A percentile compares a stretch with the other conserved stretches of the same genome.
These are phyloP conservation scores for Oehlia diaphana DNA, from an alignment of 192 early-diverging fungal species.

Conservation along the genomic window DNA sequence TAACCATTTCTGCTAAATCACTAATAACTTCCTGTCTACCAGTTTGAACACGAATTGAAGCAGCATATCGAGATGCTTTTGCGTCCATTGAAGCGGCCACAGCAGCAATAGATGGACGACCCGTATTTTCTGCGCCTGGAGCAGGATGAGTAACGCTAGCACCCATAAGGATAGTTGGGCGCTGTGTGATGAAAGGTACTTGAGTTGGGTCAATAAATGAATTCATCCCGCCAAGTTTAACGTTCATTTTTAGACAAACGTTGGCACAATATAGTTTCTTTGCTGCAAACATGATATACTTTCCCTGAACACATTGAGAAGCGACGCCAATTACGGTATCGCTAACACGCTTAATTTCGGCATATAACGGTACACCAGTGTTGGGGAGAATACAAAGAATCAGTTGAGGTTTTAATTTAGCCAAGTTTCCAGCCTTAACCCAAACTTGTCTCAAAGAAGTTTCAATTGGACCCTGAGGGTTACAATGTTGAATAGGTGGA, in stretches of 20 bases:
- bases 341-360: not conserved
- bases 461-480: not conserved
- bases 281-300: not conserved
- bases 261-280: conserved; percentile 86
- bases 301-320: not conserved
- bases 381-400: not conserved
- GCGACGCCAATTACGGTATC: not conserved
- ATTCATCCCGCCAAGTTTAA: conserved; percentile 87
- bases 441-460: not conserved
- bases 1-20: not conserved
- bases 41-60: not conserved
- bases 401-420: not conserved
- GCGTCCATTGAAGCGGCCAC: not conserved
- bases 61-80: not conserved
- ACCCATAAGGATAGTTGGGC: not conserved
- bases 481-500: conserved; percentile 61
- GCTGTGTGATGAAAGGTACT: conserved; percentile 52
- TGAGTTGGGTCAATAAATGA: conserved; percentile 56
- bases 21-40: not conserved
- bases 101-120: not conserved
- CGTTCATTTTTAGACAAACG: conserved; percentile 92
- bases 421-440: not conserved
- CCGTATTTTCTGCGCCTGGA: not conserved
- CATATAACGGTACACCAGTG: not conserved
- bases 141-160: not conserved